phyloP scores from a whole-genome alignment of 2,329 filamentous ascomycete species.

The Aspergillus uvarum region DNA sequence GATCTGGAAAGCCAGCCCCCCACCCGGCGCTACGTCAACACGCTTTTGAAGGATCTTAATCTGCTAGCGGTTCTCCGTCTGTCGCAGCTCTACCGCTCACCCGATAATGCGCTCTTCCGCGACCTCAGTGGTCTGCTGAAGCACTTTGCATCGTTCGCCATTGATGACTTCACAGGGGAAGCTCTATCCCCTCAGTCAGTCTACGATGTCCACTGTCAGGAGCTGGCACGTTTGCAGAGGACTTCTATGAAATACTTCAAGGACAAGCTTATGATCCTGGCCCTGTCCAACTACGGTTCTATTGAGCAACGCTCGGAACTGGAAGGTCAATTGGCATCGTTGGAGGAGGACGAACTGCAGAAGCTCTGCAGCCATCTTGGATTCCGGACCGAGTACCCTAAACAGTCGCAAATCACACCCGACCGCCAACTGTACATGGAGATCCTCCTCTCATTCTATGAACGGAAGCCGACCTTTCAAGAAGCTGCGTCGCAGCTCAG shows the following conservation, averaged over 20 bases:
- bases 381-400: slow-evolving; percentile 80
- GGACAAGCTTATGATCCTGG: slow-evolving; percentile 85
- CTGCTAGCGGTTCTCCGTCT: slow-evolving; percentile 73
- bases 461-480: slow-evolving; percentile 78
- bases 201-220: slow-evolving; percentile 75
- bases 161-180: slow-evolving; percentile 84
- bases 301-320: slow-evolving; percentile 80
- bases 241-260: slow-evolving; percentile 79
- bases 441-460: slow-evolving; percentile 70
- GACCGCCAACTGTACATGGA: slow-evolving; percentile 56
- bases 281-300: slow-evolving; percentile 86
- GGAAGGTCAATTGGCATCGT: slow-evolving; percentile 67
- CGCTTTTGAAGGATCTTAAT: slow-evolving; percentile 81
- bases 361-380: slow-evolving; percentile 69
- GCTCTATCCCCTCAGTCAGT: slow-evolving; percentile 71
- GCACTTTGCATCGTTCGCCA: slow-evolving; percentile 84
- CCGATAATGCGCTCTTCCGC: slow-evolving; percentile 72
- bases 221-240: slow-evolving; percentile 76
- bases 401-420: slow-evolving; percentile 65
- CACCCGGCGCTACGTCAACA: slow-evolving; percentile 89
- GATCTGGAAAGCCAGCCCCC: slow-evolving; percentile 92
- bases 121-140: slow-evolving; percentile 77
- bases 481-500: slow-evolving; percentile 70
- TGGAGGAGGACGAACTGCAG: slow-evolving; percentile 73
- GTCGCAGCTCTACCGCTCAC: slow-evolving; percentile 74